A percentile compares a stretch with the other conserved stretches of the same genome.
Evolutionary conservation across 2,329 filamentous ascomycete species (phyloP).

Genomic region (Aspergillus tubingensis): DNA sequence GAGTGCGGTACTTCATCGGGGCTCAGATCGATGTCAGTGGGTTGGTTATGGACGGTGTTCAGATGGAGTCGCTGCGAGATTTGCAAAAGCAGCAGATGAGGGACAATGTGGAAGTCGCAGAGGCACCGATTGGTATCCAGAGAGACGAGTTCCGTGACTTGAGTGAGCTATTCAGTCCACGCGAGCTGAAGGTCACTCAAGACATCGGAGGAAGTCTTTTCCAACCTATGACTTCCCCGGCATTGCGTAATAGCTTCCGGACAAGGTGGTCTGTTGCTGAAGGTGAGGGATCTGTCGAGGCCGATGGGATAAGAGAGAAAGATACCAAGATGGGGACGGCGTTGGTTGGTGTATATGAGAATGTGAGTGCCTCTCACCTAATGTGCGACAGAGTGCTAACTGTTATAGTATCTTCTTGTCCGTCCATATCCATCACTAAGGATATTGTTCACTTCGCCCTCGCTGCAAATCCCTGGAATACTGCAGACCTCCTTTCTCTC

Average conservation of each 20-base stretch:
- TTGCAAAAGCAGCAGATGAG: slow-evolving; percentile 43
- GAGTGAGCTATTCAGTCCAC: slow-evolving; percentile 68
- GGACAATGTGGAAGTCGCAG: background rate
- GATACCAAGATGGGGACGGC: slow-evolving; percentile 38
- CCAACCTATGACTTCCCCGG: slow-evolving; percentile 19
- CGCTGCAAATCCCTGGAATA: slow-evolving; percentile 67
- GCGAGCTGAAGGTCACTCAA: slow-evolving; percentile 66
- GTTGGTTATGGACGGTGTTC: slow-evolving; percentile 65
- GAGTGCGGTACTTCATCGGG: slow-evolving; percentile 69
- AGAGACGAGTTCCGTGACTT: slow-evolving; percentile 67
- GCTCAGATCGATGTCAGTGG: slow-evolving; percentile 73
- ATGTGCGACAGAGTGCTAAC: too few species aligned
- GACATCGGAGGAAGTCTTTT: slow-evolving; percentile 59
- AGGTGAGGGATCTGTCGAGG: slow-evolving; percentile 15
- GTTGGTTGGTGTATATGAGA: slow-evolving; percentile 55
- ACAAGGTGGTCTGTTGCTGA: slow-evolving; percentile 18
- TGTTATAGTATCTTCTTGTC: slow-evolving; percentile 42
- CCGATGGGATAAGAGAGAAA: slow-evolving; percentile 37
- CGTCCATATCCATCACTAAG: slow-evolving; percentile 65
- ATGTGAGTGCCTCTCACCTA: slow-evolving; percentile 46
- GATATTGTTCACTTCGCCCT: slow-evolving; percentile 69
- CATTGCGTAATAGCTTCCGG: too few species aligned
- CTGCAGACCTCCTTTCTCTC: slow-evolving; percentile 58
- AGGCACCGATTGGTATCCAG: slow-evolving; percentile 13
- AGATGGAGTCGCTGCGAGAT: slow-evolving; percentile 62